Percentiles rank a stretch among this genome's conserved stretches.
Conservation (phyloP, 306 rosid species). For the Glycine tomentella region DNA sequence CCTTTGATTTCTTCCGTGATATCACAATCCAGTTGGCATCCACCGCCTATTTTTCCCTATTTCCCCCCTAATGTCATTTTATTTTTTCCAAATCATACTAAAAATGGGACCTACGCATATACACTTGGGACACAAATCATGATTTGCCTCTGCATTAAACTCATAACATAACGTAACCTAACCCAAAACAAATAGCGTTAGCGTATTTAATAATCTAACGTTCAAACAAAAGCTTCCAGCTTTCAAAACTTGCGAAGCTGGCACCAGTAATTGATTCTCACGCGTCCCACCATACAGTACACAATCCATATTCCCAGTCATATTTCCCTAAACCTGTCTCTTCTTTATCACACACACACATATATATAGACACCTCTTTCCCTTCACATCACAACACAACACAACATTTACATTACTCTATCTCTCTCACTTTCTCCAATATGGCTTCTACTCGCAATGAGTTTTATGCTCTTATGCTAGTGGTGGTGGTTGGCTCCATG, state of each 20-base stretch:
- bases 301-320: conserved; percentile 29
- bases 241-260: conserved; percentile 65
- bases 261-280: conserved; percentile 62
- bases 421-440: too few species aligned
- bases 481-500: conserved; percentile 51
- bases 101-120: conserved; percentile 6
- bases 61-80: background rate
- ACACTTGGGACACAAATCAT: conserved; percentile 1
- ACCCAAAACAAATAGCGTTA: background rate
- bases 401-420: background rate
- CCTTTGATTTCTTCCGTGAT: conserved; percentile 41
- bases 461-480: conserved; percentile 3
- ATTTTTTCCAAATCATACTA: conserved; percentile 31
- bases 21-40: conserved; percentile 62
- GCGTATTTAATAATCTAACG: conserved; percentile 27
- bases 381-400: conserved; percentile 1
- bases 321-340: background rate
- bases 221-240: conserved; percentile 71
- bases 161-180: conserved; percentile 29
- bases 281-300: conserved; percentile 52
- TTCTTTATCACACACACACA: background rate
- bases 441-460: conserved; percentile 50
- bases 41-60: conserved; percentile 47
- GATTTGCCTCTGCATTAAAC: conserved; percentile 6
- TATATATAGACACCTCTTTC: conserved; percentile 33